Evolutionary conservation across 2,329 filamentous ascomycete genomes (phyloP), one percentile per base, ranked within the genome.

Genomic region (Alternaria viburni): DNA sequence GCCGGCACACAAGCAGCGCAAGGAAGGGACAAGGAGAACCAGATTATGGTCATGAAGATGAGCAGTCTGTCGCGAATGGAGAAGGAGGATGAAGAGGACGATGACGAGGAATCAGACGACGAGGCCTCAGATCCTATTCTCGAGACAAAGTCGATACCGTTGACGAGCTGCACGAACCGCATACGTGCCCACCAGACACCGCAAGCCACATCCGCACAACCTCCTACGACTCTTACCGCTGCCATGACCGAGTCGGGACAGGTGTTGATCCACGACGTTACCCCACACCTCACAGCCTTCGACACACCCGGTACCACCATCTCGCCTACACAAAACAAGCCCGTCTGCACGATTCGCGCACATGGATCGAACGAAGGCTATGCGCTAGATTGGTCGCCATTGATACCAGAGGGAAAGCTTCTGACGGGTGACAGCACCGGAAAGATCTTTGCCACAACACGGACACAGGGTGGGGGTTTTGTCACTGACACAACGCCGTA

Each of bases 31-130:
- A 91, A 89, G 79, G 96, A 99, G 76, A 99, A 99, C 80, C 90
- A 96, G 81, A 84, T 99, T 75, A 90, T 98, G 89, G 90, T 98
- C 43, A 93, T 97, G 88, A 98, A 98, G 83, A 90, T 99, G 79
- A 97, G 93, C 76, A 92, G 94, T 15, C 84, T 99, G 66, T 93
- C 92, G 77, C 90, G 90, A 77, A 97, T 96, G 90, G 92, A 97
- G 75, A 90, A 91, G 49, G 90, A 91, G 15, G 88, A 89, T 28
- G 88, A 90, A 13, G 91, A 91, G 52, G 88, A 87, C 12, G 89
- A 87, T 13, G 89, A 92, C 50, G 83, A 84, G 5, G 91, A 93
- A 67, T 74, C 72, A 0, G 91, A 92, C 65, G 93, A 96, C 65
- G 87, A 88, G 69, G 83, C 83, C 68, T 84, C 91, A 68, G 95